A percentile compares a stretch with the other conserved stretches of the same genome.
These are phyloP conservation scores for Rossbeevera mucosa DNA, from an alignment of 768 basidiomycete genomes.

Conservation along the genomic window DNA sequence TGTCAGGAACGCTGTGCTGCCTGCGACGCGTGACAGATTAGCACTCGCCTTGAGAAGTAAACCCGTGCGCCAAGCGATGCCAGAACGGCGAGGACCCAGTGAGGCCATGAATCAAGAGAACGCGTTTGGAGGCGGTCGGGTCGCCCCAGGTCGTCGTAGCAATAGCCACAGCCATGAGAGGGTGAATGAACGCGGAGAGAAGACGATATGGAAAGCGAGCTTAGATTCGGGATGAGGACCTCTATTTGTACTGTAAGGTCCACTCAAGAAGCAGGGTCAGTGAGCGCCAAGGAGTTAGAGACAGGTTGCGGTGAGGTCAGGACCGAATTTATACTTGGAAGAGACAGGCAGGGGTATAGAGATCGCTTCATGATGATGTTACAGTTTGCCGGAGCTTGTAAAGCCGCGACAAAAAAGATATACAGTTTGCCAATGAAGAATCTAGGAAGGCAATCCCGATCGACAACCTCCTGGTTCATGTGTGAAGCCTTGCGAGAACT, in stretches of 20 bases:
- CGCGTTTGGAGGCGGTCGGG: conserved; percentile 16
- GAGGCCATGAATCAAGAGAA: conserved; percentile 22
- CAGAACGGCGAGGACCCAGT: conserved; percentile 11
- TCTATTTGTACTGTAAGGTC: not conserved
- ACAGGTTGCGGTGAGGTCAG: not conserved
- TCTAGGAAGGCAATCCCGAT: not conserved
- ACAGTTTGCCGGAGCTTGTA: not conserved
- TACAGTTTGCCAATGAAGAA: too few species aligned
- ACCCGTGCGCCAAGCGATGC: conserved; percentile 10
- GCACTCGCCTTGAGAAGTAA: conserved; percentile 18
- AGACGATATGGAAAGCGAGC: not conserved
- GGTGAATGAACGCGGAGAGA: not conserved
- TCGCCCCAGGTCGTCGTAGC: conserved; percentile 13
- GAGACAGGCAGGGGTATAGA: not conserved
- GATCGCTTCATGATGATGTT: not conserved
- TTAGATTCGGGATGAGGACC: not conserved
- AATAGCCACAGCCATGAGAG: not conserved
- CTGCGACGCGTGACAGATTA: not conserved
- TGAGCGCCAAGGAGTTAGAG: not conserved
- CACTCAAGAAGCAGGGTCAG: too few species aligned
- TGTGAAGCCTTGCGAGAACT: not conserved
- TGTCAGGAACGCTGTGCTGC: not conserved
- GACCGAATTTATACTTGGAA: not conserved
- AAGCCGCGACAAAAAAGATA: not conserved
- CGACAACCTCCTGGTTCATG: not conserved